Evolutionary conservation across 2,329 filamentous ascomycete species (phyloP), one percentile per base, ranked within the genome.

Genomic region (Onygena corvina): DNA sequence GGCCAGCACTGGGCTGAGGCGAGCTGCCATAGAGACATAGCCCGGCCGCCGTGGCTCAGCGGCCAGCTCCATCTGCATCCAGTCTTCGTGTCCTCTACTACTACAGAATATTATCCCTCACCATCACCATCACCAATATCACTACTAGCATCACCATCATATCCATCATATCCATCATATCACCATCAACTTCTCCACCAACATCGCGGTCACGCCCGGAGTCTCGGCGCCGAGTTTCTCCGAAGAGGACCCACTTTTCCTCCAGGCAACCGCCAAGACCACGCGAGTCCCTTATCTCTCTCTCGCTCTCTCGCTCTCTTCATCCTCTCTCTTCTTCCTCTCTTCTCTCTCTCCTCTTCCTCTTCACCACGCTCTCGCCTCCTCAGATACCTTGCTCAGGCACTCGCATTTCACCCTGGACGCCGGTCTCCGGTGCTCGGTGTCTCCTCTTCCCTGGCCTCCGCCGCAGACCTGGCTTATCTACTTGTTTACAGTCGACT

Each of bases 231-330:
- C 36, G 36, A 40, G 36, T 12, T n/a, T n/a, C 36, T 7, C 36
- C 36, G 36, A 40, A 40, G n/a, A 18, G n/a, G 36, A 25, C 36
- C 36, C 36, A 40, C 36, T 40, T 25, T 40, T 40, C 36, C 34
- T 11, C 30, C 16, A 46, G 42, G 42, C 42, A 46, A 46, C 42
- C 42, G 29, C 29, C 42, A 46, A 20, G 23, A 46, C 20, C 42
- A 16, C 25, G 42, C 21, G 29, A 14, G 23, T 27, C 23, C 23
- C 23, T 46, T 25, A n/a, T 30, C 42, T n/a, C 25, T 18, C 23
- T 46, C 16, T 30, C 30, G 7, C 30, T 31, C 30, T n/a, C 30
- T 31, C 30, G 30, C 30, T 31, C 30, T 8, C 30, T 31, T n/a
- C n/a, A n/a, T 8, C 30, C 30, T 31, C 30, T 31, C 30, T n/a